Percentiles rank a stretch among this genome's conserved stretches.
phyloP scores from a whole-genome alignment of 2,329 filamentous ascomycete species.

The Neofusicoccum sp. region DNA sequence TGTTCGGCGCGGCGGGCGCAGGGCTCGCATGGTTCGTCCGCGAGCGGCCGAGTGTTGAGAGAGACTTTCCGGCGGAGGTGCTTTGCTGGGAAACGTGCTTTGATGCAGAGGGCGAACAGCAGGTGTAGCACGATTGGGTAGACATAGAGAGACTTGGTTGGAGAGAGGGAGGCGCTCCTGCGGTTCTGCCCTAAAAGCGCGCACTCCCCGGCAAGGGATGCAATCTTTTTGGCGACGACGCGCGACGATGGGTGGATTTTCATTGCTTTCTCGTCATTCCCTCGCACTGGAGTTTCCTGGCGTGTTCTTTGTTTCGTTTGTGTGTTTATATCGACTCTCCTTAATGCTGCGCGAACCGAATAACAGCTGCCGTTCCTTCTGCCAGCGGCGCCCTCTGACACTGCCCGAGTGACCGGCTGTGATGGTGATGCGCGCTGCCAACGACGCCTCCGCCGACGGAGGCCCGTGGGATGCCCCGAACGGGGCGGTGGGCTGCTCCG shows the following conservation, averaged over 20 bases:
- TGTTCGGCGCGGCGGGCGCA: constrained; percentile 46
- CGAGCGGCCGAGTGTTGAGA: constrained; percentile 48
- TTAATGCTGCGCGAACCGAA: constrained; percentile 3
- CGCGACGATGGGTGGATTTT: constrained; percentile 7
- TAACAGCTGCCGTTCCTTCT: constrained; percentile 13
- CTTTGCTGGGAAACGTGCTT: constrained; percentile 52
- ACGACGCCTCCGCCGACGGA: not conserved
- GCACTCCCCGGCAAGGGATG: constrained; percentile 7
- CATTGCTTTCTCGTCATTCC: constrained; percentile 17
- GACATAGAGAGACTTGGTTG: not conserved
- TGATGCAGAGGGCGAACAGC: constrained; percentile 38
- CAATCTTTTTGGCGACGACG: not conserved
- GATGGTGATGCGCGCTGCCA: not conserved
- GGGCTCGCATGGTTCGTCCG: constrained; percentile 48
- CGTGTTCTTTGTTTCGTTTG: not conserved
- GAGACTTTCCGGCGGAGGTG: constrained; percentile 47
- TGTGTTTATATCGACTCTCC: constrained; percentile 13
- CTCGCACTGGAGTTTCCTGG: constrained; percentile 5
- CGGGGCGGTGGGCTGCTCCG: not conserved
- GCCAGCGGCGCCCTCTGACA: not conserved
- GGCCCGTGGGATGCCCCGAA: not conserved
- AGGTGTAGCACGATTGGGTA: constrained; percentile 3
- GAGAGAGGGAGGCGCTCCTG: constrained; percentile 4
- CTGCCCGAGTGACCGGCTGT: not conserved
- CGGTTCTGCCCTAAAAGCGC: not conserved